These are phyloP conservation scores for Penicillium antarcticum DNA, from an alignment of 495 filamentous ascomycete genomes.

Conservation along the genomic window DNA sequence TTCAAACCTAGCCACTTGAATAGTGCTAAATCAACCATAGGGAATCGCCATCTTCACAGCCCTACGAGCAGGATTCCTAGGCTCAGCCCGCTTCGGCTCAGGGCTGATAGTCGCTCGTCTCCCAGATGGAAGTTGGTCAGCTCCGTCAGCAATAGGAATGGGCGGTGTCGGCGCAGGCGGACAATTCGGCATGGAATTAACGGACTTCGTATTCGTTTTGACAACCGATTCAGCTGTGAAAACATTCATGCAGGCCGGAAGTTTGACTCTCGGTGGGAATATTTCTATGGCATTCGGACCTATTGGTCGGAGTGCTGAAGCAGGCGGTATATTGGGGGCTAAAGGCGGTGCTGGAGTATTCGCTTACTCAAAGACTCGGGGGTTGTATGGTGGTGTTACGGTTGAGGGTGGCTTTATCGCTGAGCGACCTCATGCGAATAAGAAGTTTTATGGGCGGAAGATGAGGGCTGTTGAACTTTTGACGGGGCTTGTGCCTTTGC, in stretches of 20 bases:
- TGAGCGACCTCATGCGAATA: slow-evolving; percentile 85
- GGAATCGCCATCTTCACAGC: slow-evolving; percentile 90
- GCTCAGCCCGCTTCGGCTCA: slow-evolving; percentile 82
- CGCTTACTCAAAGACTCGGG: slow-evolving; percentile 92
- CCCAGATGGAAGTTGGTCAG: slow-evolving; percentile 83
- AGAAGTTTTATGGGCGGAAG: slow-evolving; percentile 79
- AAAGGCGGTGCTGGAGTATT: slow-evolving; percentile 82
- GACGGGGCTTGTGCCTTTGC: slow-evolving; percentile 68
- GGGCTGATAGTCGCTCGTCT: slow-evolving; percentile 91
- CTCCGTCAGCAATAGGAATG: slow-evolving; percentile 83
- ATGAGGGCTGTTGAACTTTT: slow-evolving; percentile 77
- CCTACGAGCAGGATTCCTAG: slow-evolving; percentile 85
- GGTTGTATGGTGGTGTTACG: slow-evolving; percentile 85
- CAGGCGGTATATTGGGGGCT: slow-evolving; percentile 76
- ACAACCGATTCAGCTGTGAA: slow-evolving; percentile 83
- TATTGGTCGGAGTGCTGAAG: slow-evolving; percentile 85
- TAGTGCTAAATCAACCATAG: slow-evolving; percentile 38
- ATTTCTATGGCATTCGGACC: slow-evolving; percentile 90
- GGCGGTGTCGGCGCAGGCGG: slow-evolving; percentile 84
- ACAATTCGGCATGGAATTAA: slow-evolving; percentile 91
- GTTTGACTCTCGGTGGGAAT: slow-evolving; percentile 82
- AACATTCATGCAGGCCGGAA: slow-evolving; percentile 83
- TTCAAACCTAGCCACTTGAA: neutral
- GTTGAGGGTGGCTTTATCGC: slow-evolving; percentile 83
- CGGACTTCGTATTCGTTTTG: slow-evolving; percentile 96